Evolutionary conservation across 306 rosid genomes (phyloP), one percentile per base, ranked within the genome.

Genomic region (Prosopis cineraria): DNA sequence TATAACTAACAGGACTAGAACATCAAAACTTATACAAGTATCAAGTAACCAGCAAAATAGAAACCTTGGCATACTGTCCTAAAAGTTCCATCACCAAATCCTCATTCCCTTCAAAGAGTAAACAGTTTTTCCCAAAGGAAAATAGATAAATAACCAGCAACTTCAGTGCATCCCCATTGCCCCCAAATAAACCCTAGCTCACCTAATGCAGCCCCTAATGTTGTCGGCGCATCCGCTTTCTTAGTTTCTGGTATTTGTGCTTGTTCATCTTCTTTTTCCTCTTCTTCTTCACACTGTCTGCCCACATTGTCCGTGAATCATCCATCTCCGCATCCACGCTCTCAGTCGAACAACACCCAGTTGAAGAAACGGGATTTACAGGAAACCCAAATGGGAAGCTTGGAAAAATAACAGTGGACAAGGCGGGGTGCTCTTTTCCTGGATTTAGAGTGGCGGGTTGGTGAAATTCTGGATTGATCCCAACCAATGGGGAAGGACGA

Each of bases 251-350:
- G 78, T 92, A 90, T 89, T 90, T 90, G 74, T 90, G 93, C 74
- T 92, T 92, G 90, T 92, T 92, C 93, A 89, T 90, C 88, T 92
- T 90, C 77, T 33, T 81, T 80, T 89, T 92, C 81, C 97, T 86
- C 89, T 90, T 92, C 97, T 90, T 92, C 91, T 92, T 92, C 80
- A 85, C 90, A 76, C 97, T 92, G 66, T 90, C 96, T 2, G 97
- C 93, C 97, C 97, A 90, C 20, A 90, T 36, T 37, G 70, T 86
- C 65, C 82, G 48, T 19, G 87, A 80, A 76, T 83, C 89, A 72
- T 87, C 87, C 65, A n/a, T 50, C 56, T 31, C 79, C n/a, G 24
- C 68, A 29, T 65, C 83, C 76, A 75, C 88, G 0, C 62, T 80
- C 67, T 73, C 85, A 19, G 78, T 66, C 44, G 82, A 39, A 25